Conservation (phyloP, 768 basidiomycete genomes). For the Phaeotremella fagi region DNA sequence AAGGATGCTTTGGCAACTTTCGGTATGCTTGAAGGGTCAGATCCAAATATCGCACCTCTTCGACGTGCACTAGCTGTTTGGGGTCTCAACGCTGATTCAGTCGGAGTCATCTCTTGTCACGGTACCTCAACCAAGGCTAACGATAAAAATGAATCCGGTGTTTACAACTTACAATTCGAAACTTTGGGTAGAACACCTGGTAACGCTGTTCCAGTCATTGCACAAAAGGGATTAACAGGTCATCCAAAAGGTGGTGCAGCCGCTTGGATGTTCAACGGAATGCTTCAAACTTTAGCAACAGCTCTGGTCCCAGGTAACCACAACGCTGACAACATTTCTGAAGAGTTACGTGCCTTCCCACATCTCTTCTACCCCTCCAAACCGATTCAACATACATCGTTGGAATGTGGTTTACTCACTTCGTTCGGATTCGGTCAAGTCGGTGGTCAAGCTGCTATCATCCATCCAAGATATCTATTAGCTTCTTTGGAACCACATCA, state of each 20-base stretch:
- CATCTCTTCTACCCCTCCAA: slow-evolving; percentile 97
- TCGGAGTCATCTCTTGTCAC: slow-evolving; percentile 57
- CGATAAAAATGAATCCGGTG: slow-evolving; percentile 96
- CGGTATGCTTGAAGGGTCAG: slow-evolving; percentile 87
- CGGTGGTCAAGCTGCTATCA: slow-evolving; percentile 79
- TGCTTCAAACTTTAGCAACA: slow-evolving; percentile 74
- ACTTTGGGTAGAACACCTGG: slow-evolving; percentile 82
- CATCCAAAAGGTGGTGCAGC: slow-evolving; percentile 99
- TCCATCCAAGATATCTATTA: slow-evolving; percentile 87
- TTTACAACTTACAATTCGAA: slow-evolving; percentile 94
- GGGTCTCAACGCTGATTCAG: slow-evolving; percentile 88
- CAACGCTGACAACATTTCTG: slow-evolving; percentile 78
- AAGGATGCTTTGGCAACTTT: slow-evolving; percentile 87
- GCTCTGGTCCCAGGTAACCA: slow-evolving; percentile 94
- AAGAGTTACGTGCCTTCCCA: slow-evolving; percentile 76
- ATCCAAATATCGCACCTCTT: slow-evolving; percentile 80
- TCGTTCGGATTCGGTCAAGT: slow-evolving; percentile 90
- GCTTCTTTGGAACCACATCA: slow-evolving; percentile 72
- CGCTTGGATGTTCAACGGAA: slow-evolving; percentile 91
- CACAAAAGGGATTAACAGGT: slow-evolving; percentile 94
- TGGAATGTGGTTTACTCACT: slow-evolving; percentile 52
- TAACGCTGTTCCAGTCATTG: slow-evolving; percentile 95
- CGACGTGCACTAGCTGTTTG: slow-evolving; percentile 94
- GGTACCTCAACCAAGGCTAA: slow-evolving; percentile 55
- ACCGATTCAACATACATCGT: slow-evolving; percentile 88